Evolutionary conservation across 768 basidiomycete genomes (phyloP).

Genomic region (Pulveroboletus sp.): DNA sequence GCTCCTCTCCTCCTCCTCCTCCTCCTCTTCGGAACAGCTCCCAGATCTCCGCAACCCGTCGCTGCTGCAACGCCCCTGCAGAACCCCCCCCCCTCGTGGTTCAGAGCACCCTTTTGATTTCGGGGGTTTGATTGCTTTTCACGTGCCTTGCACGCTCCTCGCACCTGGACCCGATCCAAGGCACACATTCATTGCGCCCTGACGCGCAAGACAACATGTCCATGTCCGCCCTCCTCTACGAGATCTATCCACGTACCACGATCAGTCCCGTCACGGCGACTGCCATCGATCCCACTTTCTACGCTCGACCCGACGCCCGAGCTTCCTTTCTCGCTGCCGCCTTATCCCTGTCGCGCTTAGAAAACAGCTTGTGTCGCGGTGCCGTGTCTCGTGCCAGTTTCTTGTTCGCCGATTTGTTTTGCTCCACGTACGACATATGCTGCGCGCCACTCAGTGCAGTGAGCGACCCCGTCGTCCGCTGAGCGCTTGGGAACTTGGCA

Average conservation of each 20-base stretch:
- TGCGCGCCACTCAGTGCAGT: slow-evolving; percentile 83
- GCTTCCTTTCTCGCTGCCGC: slow-evolving; percentile 48
- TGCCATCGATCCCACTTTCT: slow-evolving; percentile 9
- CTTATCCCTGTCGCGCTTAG: slow-evolving; percentile 77
- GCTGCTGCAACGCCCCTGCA: not conserved
- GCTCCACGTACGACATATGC: slow-evolving; percentile 90
- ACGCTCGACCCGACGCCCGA: slow-evolving; percentile 29
- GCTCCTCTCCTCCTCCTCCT: too few species aligned
- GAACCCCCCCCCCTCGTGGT: slow-evolving; percentile 27
- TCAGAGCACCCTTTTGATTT: slow-evolving; percentile 23
- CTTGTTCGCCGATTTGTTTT: slow-evolving; percentile 89
- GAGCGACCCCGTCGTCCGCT: slow-evolving; percentile 77
- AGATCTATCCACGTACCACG: slow-evolving; percentile 9
- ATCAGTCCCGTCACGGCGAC: not conserved
- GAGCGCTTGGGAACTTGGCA: slow-evolving; percentile 58
- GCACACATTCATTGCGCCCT: slow-evolving; percentile 5
- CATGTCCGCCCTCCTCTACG: slow-evolving; percentile 8
- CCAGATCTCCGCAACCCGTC: too few species aligned
- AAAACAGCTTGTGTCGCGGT: slow-evolving; percentile 73
- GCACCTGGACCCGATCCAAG: slow-evolving; percentile 23
- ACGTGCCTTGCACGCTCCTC: slow-evolving; percentile 23
- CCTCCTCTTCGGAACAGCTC: too few species aligned
- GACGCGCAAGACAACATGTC: slow-evolving; percentile 10
- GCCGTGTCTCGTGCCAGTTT: slow-evolving; percentile 51
- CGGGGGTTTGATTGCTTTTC: slow-evolving; percentile 26